Evolutionary conservation across 169 alveolate species (phyloP).

Genomic region (Plasmodium blacklocki): DNA sequence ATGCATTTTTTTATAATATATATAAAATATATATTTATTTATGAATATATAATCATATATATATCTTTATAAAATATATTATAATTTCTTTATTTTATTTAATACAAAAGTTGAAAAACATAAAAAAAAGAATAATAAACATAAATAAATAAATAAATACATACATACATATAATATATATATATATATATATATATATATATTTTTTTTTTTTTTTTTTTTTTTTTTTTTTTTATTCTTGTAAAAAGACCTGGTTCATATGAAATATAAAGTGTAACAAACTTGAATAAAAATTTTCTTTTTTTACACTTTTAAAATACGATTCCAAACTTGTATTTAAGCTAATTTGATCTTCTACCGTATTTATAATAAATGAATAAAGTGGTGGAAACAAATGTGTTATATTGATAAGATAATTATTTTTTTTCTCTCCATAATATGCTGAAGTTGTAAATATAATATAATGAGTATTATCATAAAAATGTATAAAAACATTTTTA

Average conservation of each 20-base stretch:
- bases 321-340: neutral
- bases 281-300: constrained; percentile 31
- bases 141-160: too few species aligned
- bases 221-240: neutral
- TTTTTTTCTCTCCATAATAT: constrained; percentile 22
- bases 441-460: constrained; percentile 38
- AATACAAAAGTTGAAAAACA: too few species aligned
- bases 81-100: too few species aligned
- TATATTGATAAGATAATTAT: constrained; percentile 33
- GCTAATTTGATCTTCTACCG: neutral
- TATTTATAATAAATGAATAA: constrained; percentile 25
- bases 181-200: too few species aligned
- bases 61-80: too few species aligned
- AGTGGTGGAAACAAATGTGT: constrained; percentile 40
- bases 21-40: too few species aligned
- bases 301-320: constrained; percentile 11
- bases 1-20: too few species aligned
- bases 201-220: neutral
- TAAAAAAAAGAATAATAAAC: too few species aligned
- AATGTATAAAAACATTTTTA: constrained; percentile 43
- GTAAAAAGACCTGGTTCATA: neutral
- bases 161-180: too few species aligned
- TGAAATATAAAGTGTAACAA: constrained; percentile 46
- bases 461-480: constrained; percentile 32
- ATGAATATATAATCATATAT: too few species aligned